These are phyloP conservation scores for Anastatica hierochuntica DNA, from an alignment of 345 rosid genomes.

Conservation along the genomic window DNA sequence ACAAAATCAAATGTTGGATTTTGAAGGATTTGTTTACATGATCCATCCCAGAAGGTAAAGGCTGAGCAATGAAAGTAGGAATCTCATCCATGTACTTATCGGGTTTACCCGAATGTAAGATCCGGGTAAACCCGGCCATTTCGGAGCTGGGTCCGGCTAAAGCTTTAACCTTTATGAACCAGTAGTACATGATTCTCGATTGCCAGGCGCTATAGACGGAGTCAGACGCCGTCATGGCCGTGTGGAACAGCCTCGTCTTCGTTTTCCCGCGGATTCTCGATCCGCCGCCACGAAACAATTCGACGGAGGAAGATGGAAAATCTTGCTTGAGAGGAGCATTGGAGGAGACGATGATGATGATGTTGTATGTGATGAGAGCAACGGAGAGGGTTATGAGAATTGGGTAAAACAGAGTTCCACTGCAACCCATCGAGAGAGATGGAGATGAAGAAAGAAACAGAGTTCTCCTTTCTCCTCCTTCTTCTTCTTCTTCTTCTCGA, in stretches of 20 bases:
- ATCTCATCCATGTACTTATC: conserved; percentile 87
- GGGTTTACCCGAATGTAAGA: conserved; percentile 83
- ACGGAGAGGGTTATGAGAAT: conserved; percentile 60
- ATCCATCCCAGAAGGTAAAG: conserved; percentile 91
- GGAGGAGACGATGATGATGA: conserved; percentile 92
- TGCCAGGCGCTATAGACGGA: conserved; percentile 97
- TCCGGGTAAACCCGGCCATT: conserved; percentile 97
- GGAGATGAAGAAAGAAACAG: neutral
- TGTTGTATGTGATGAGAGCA: conserved; percentile 89
- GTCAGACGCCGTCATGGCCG: conserved; percentile 94
- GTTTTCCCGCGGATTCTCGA: conserved; percentile 23
- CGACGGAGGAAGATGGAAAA: conserved; percentile 56
- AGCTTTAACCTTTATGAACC: conserved; percentile 79
- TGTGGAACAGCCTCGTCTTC: conserved; percentile 80
- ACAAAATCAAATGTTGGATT: neutral
- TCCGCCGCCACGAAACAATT: conserved; percentile 55
- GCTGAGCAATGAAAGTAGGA: conserved; percentile 92
- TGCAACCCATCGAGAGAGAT: conserved; percentile 52
- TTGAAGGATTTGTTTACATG: conserved; percentile 34
- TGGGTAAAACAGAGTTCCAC: conserved; percentile 54
- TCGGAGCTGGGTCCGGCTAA: conserved; percentile 51
- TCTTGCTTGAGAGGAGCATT: conserved; percentile 81
- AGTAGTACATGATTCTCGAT: conserved; percentile 93
- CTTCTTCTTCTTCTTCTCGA: conserved; percentile 15
- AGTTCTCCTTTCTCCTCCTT: too few relatives aligned